Base-by-base conservation (phyloP, 2,329 filamentous ascomycete species). In the Zopfia rhizophila region DNA sequence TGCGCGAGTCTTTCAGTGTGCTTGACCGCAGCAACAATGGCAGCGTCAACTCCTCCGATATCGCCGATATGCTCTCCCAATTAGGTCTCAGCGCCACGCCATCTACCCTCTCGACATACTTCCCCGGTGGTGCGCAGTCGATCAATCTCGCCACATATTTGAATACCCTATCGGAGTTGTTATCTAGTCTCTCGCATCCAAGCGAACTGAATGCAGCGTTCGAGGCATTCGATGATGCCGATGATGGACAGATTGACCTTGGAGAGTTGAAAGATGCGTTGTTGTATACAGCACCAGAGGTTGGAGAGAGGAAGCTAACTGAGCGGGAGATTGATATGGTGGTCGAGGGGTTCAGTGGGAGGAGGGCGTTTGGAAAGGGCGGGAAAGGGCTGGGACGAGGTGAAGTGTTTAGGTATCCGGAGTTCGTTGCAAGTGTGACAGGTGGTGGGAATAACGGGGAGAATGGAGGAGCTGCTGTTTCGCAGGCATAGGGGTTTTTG, bases 221-320 rank as follows among this genome's bases (percentile, higher is more conserved):
- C 58, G 91, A 91, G 2, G 94, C 94, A 0, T 97, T 97, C 67
- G 94, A 99, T 65, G 90, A 96, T 52, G 91, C 96, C 53, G 94
- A 99, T 68, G 94, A 89, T 61, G 94, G 94, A 3, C 91, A 97
- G 72, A 85, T 97, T 27, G 91, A 97, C 66, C 75, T 96, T 14
- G 82, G 77, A 0, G 91, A 96, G 70, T 74, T 99, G 52, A 85
- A 89, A 32, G 90, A 94, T 58, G 91, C 93, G 0, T 72, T 99
- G 31, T 73, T 97, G 28, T 83, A 91, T 56, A 96, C 91, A 1
- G 85, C 86, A 0, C 90, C 91, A 0, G 91, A 96, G 57, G 46
- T 60, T 2, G 69, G 68, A 4, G 68, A 69, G 51, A 58, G 53
- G 27, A 62, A 64, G 27, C 31, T 70, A 44, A 70, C 63, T 0